phyloP scores from a whole-genome alignment of 176 grass and related monocot genomes.

The Phoenix roebelenii region DNA sequence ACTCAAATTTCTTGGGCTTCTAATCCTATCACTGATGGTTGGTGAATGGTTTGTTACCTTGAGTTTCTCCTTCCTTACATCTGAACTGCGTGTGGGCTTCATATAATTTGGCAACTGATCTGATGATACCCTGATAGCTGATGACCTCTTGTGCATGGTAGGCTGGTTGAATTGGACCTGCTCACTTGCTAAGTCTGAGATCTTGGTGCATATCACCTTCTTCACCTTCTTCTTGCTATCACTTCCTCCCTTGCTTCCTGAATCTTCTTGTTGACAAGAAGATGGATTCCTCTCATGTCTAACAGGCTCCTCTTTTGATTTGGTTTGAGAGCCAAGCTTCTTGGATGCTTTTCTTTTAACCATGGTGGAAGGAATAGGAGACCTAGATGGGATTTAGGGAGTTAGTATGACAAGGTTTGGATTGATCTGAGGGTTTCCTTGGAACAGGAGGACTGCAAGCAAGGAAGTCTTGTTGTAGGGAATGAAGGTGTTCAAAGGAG shows the following conservation, averaged over 20 bases:
- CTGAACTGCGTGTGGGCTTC: slow-evolving; percentile 70
- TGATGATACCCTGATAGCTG: neutral
- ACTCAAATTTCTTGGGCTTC: slow-evolving; percentile 5
- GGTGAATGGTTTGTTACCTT: slow-evolving; percentile 18
- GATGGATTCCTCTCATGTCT: slow-evolving; percentile 10
- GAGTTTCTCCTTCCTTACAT: slow-evolving; percentile 40
- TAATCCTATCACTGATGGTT: neutral
- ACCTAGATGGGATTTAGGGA: no score
- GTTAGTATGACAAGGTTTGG: no score
- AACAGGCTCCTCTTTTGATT: slow-evolving; percentile 22
- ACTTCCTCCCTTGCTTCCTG: neutral
- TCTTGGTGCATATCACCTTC: slow-evolving; percentile 1
- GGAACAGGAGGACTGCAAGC: no score
- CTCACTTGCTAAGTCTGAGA: neutral
- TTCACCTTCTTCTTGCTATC: slow-evolving; percentile 23
- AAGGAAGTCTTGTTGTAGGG: no score
- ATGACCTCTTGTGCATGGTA: slow-evolving; percentile 1
- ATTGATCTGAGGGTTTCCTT: no score
- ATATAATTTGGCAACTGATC: slow-evolving; percentile 68
- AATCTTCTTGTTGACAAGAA: neutral
- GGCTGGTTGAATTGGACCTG: neutral
- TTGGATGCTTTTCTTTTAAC: slow-evolving; percentile 64
- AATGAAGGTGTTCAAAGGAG: no score
- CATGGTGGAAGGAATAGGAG: slow-evolving; percentile 36
- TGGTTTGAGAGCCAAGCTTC: slow-evolving; percentile 16